Conservation (phyloP, 2,329 filamentous ascomycete genomes). For the Penicillium digitatum region DNA sequence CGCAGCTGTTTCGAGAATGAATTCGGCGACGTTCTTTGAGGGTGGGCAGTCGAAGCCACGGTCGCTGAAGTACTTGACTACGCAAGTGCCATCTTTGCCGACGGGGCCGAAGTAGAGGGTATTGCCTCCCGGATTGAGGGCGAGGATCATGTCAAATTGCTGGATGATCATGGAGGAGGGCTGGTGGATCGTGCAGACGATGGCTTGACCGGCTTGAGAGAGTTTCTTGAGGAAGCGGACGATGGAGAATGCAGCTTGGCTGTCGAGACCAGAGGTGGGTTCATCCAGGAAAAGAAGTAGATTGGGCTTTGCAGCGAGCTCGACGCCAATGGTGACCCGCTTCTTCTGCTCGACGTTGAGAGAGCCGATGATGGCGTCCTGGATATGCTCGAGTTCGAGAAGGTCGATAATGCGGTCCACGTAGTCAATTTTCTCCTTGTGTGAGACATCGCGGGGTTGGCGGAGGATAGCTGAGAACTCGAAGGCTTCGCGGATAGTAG, state of each 20-base stretch:
- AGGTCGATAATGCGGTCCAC: conserved; percentile 64
- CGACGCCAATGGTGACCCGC: conserved; percentile 68
- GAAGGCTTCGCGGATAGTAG: conserved; percentile 64
- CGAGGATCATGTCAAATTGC: conserved; percentile 70
- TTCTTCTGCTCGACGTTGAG: conserved; percentile 68
- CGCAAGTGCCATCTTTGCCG: conserved; percentile 61
- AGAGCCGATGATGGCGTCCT: conserved; percentile 63
- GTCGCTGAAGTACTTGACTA: conserved; percentile 65
- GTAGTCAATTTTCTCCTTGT: conserved; percentile 61
- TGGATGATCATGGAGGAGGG: conserved; percentile 66
- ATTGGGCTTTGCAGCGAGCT: conserved; percentile 65
- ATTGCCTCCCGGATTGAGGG: conserved; percentile 64
- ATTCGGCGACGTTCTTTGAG: conserved; percentile 63
- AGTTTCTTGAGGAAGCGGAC: conserved; percentile 66
- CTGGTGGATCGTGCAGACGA: conserved; percentile 71
- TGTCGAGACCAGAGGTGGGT: conserved; percentile 67
- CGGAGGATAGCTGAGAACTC: conserved; percentile 65
- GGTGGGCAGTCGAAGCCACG: conserved; percentile 64
- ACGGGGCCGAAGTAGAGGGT: conserved; percentile 71
- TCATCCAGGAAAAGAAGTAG: conserved; percentile 69
- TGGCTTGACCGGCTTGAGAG: conserved; percentile 62
- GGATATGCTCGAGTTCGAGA: conserved; percentile 61
- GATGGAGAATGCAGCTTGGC: conserved; percentile 65
- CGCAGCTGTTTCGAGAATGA: conserved; percentile 62
- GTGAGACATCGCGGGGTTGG: conserved; percentile 54